A percentile compares a stretch with the other conserved stretches of the same genome.
These are phyloP conservation scores for Lolium rigidum DNA, from an alignment of 176 grass and related monocot species.

Conservation along the genomic window DNA sequence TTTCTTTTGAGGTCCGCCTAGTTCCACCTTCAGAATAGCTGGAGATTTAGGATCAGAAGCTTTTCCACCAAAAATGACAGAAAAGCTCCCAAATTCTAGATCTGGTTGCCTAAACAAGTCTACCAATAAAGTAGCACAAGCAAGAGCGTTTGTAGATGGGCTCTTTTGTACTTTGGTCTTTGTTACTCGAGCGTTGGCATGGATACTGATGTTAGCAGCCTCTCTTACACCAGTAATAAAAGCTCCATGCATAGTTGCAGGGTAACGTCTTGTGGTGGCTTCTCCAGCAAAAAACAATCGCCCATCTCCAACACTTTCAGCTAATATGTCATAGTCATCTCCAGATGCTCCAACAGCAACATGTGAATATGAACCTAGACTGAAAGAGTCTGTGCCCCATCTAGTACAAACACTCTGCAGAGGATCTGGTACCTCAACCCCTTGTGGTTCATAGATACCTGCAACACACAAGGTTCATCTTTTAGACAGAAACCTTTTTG, in stretches of 20 bases:
- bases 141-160: constrained; percentile 68
- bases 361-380: constrained; percentile 95
- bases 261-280: constrained; percentile 92
- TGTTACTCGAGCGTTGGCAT: constrained; percentile 66
- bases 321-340: constrained; percentile 96
- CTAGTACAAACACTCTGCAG: constrained; percentile 97
- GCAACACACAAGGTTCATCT: constrained; percentile 30
- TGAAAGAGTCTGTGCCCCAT: constrained; percentile 98
- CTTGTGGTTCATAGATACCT: constrained; percentile 97
- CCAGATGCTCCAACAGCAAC: constrained; percentile 92
- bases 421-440: constrained; percentile 96
- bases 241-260: constrained; percentile 98
- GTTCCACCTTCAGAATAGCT: constrained; percentile 84
- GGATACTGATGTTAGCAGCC: constrained; percentile 75
- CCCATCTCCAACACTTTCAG: constrained; percentile 91
- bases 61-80: constrained; percentile 84
- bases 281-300: constrained; percentile 95
- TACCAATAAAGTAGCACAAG: constrained; percentile 73
- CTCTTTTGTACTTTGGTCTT: constrained; percentile 72
- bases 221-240: constrained; percentile 91
- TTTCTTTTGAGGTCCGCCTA: constrained; percentile 79
- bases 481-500: constrained; percentile 27
- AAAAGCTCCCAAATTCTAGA: constrained; percentile 92
- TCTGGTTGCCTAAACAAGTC: constrained; percentile 97
- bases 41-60: constrained; percentile 74